Conservation (phyloP, 169 alveolate genomes). For the Theileria orientalis region DNA sequence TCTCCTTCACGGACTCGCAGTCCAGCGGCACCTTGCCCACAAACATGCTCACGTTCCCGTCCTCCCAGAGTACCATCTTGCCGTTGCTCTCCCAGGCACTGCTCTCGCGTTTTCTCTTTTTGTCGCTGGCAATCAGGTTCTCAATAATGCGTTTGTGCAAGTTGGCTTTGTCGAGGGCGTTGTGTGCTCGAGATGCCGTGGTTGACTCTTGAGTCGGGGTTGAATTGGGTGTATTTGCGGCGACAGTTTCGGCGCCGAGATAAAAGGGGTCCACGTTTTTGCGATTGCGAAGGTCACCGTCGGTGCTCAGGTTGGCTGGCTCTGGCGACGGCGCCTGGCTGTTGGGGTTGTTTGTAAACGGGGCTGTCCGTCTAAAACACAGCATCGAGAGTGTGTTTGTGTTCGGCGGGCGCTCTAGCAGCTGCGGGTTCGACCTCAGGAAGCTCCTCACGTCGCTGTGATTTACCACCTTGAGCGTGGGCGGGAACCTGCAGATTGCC, state of each 20-base stretch:
- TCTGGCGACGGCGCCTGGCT: background rate
- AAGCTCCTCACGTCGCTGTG: slow-evolving; percentile 39
- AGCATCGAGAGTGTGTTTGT: background rate
- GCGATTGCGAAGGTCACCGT: background rate
- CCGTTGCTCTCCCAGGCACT: slow-evolving; percentile 48
- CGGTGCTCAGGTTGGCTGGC: background rate
- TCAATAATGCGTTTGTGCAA: too few species aligned
- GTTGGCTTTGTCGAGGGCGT: too few species aligned
- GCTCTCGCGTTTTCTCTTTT: background rate
- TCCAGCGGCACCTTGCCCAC: slow-evolving; percentile 53
- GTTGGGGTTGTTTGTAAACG: background rate
- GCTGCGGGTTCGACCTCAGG: slow-evolving; percentile 37
- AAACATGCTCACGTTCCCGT: slow-evolving; percentile 49
- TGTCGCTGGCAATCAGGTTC: background rate
- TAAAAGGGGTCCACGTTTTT: background rate
- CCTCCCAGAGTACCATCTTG: slow-evolving; percentile 65
- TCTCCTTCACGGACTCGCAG: slow-evolving; percentile 45
- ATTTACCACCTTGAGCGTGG: slow-evolving; percentile 34
- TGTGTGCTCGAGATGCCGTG: too few species aligned
- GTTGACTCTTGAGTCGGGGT: too few species aligned
- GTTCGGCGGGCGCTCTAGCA: slow-evolving; percentile 48
- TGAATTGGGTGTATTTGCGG: background rate
- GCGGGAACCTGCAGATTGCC: slow-evolving; percentile 66
- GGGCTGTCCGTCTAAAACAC: background rate
- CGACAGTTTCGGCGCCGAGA: background rate